These are phyloP conservation scores for Calonectria pseudoreteaudii DNA, from an alignment of 2,329 filamentous ascomycete species.

Conservation along the genomic window DNA sequence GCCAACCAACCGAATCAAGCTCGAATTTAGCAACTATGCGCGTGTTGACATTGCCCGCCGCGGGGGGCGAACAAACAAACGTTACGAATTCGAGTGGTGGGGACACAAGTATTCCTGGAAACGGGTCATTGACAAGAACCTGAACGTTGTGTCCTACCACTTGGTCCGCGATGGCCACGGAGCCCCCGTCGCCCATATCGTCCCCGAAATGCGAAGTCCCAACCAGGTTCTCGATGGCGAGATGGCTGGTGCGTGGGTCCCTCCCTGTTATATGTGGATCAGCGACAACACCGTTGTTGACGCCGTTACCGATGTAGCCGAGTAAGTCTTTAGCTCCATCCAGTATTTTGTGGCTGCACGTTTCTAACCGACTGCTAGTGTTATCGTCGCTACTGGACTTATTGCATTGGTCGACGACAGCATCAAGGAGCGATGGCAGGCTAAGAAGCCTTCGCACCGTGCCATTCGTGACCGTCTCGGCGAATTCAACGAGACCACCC, in stretches of 20 bases:
- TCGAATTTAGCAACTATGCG: constrained; percentile 98
- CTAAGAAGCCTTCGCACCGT: constrained; percentile 53
- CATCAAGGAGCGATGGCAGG: constrained; percentile 82
- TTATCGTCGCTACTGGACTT: constrained; percentile 90
- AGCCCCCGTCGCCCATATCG: constrained; percentile 82
- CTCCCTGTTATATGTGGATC: constrained; percentile 92
- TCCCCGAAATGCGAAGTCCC: constrained; percentile 80
- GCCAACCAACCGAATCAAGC: constrained; percentile 83
- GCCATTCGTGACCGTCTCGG: constrained; percentile 42
- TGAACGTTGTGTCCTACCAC: constrained; percentile 79
- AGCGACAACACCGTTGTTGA: constrained; percentile 78
- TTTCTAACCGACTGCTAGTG: constrained; percentile 64
- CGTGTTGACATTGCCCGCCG: constrained; percentile 85
- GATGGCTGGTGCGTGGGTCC: constrained; percentile 87
- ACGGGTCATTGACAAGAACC: constrained; percentile 78
- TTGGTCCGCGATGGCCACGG: constrained; percentile 75
- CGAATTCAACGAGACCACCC: constrained; percentile 38
- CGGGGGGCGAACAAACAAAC: constrained; percentile 72
- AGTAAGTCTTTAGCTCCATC: constrained; percentile 67
- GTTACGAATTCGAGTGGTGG: constrained; percentile 96
- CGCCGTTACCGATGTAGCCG: constrained; percentile 82
- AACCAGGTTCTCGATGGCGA: constrained; percentile 79
- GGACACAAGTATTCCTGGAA: constrained; percentile 87
- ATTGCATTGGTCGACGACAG: constrained; percentile 90
- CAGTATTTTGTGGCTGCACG: constrained; percentile 5